Evolutionary conservation across 176 grass and related monocot genomes (phyloP), one percentile per base, ranked within the genome.

Genomic region (Panicum miliaceum): DNA sequence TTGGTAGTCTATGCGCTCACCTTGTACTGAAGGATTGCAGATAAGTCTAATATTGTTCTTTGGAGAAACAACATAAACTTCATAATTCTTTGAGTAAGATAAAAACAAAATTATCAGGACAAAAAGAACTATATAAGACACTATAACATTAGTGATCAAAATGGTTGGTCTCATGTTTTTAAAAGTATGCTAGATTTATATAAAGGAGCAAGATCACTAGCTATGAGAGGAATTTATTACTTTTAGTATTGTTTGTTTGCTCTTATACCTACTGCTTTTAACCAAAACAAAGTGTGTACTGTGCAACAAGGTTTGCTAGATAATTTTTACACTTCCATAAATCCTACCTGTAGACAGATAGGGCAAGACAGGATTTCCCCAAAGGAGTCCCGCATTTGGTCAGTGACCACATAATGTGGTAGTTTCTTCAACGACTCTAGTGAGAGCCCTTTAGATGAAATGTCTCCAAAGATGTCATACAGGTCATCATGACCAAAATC

Each of bases 261-360:
- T 51, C 7, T 64, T 84, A 14, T 75, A 48, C 6, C 43, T 78
- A 23, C n/a, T 61, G 20, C 7, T 14, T 36, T 64, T 36, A 62
- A 71, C 36, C 32, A 52, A 68, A 74, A 23, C 37, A 35, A 75
- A 29, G n/a, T 34, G 70, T 52, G 51, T 50, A 48, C 38, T 67
- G 19, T 52, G 75, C 32, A 60, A 35, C 7, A 75, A 27, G 5
- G 9, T 36, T 76, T 42, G 13, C 3, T 9, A n/a, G 1, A 79
- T 9, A 79, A 48, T 20, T 73, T 66, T 4, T 11, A 6, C 22
- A 2, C 69, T 35, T 35, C 34, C 50, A 32, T 68, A 74, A 25
- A 12, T 18, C 59, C 14, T 91, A 94, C 94, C 94, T 97, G 94
- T 84, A 97, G 81, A 80, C 94, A 97, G 65, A 97, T 92, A 32